Base-by-base conservation (phyloP, 495 filamentous ascomycete species). In the Neurospora intermedia region DNA sequence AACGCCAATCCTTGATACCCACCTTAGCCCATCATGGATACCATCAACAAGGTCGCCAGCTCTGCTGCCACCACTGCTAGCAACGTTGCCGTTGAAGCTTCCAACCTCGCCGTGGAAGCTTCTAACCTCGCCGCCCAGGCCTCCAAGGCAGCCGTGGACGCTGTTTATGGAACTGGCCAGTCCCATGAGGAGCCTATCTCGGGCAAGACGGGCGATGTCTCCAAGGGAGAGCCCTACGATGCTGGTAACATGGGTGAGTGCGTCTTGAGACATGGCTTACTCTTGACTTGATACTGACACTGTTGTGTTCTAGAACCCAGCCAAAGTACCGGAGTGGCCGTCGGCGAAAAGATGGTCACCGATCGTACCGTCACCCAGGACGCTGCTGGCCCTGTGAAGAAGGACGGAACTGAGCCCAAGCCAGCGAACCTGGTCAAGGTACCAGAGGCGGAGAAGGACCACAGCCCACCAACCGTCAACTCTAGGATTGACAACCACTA, bases 161-260 rank as follows among this genome's bases (percentile, higher is more conserved):
- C 80, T 46, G 84, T 89, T 75, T 89, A 83, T 83, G 87, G 87
- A 16, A 82, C 84, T 69, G 74, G 72, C 70, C 70, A 79, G 35
- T 72, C 72, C 66, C 77, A 80, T 66, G 54, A 84, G 73, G 88
- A 90, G 77, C 88, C 88, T 31, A 75, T 87, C 69, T 86, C 85
- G 39, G 88, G 88, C 48, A 78, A 83, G 62, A 75, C 78, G 16
- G 88, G 88, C 23, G 82, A 89, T 71, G 84, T 84, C 16, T 78
- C 80, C n/a, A 83, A 83, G 66, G 87, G 87, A n/a, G 85, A 88
- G 78, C 88, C 87, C 0, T 90, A 86, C 73, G 88, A 90, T 73
- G 84, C 84, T 31, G 88, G 88, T 70, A 90, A 89, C 77, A 79
- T 87, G 35, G 82, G 83, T 85, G 71, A 78, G 54, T 66, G 54